Conservation (phyloP, 1,284 basidiomycete genomes). For the Cryptococcus sp. region DNA sequence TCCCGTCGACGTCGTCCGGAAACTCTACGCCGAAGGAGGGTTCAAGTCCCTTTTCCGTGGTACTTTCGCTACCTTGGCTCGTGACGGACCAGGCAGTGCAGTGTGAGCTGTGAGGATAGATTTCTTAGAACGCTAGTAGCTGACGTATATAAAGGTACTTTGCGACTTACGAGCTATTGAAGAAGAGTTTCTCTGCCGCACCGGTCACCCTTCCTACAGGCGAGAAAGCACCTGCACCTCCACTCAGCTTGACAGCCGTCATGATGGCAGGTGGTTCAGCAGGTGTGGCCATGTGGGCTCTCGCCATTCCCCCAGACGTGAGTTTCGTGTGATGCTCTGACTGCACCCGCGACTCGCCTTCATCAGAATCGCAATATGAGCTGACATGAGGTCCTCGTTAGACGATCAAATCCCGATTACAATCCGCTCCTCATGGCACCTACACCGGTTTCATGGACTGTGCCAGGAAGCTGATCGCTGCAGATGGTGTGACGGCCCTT, state of each 20-base stretch:
- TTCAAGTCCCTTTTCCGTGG: conserved; percentile 90
- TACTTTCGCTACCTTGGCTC: conserved; percentile 83
- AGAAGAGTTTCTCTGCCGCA: conserved; percentile 65
- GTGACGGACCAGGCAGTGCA: conserved; percentile 95
- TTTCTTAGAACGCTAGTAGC: not conserved
- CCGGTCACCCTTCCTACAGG: conserved; percentile 50
- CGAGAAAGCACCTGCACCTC: conserved; percentile 70
- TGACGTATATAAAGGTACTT: conserved; percentile 66
- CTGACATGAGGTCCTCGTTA: conserved; percentile 43
- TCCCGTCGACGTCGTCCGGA: conserved; percentile 85
- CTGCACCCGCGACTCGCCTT: not conserved
- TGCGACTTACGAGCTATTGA: conserved; percentile 92
- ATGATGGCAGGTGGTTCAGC: conserved; percentile 92
- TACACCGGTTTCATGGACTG: conserved; percentile 95
- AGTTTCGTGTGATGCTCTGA: conserved; percentile 47
- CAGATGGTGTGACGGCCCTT: conserved; percentile 82
- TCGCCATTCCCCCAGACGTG: conserved; percentile 93
- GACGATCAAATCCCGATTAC: conserved; percentile 94
- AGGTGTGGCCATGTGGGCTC: conserved; percentile 96
- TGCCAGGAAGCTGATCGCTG: conserved; percentile 85
- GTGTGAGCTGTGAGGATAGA: conserved; percentile 63
- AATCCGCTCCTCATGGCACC: conserved; percentile 94
- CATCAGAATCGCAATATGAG: conserved; percentile 7
- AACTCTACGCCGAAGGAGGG: conserved; percentile 94
- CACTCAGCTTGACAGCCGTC: conserved; percentile 84